These are phyloP conservation scores for Dioscorea dumetorum DNA, from an alignment of 106 monocot species.

Conservation along the genomic window DNA sequence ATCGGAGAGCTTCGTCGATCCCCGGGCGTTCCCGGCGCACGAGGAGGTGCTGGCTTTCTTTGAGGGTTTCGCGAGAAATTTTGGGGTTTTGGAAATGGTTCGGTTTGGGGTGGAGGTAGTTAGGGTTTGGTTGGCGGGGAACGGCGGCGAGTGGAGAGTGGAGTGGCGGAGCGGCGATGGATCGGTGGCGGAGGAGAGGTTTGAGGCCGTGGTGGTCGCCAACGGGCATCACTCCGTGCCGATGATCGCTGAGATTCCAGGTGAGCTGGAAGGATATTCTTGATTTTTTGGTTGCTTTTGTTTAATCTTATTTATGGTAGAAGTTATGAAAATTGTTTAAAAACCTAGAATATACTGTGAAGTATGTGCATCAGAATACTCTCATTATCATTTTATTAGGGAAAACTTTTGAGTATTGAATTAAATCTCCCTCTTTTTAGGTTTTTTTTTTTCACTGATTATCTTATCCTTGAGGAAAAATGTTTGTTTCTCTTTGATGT, in stretches of 20 bases:
- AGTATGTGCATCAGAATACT: neutral
- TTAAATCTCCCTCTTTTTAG: too few species aligned
- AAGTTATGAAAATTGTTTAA: too few species aligned
- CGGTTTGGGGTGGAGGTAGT: conserved; percentile 29
- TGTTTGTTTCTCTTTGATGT: too few species aligned
- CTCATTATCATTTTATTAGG: neutral
- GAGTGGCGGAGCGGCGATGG: conserved; percentile 4
- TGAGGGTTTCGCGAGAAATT: conserved; percentile 28
- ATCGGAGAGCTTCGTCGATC: conserved; percentile 19
- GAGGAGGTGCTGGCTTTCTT: conserved; percentile 30
- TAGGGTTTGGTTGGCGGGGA: conserved; percentile 4
- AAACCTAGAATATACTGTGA: too few species aligned
- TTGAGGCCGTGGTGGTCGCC: conserved; percentile 51
- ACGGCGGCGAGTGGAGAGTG: conserved; percentile 31
- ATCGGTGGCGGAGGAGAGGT: conserved; percentile 21
- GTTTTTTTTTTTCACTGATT: too few species aligned
- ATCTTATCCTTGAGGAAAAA: too few species aligned
- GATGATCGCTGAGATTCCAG: conserved; percentile 23
- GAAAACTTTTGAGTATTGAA: neutral
- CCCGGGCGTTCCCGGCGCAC: conserved; percentile 37
- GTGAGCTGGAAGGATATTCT: conserved; percentile 8
- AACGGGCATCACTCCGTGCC: conserved; percentile 29
- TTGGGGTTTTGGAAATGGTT: conserved; percentile 17
- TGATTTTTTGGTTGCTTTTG: neutral
- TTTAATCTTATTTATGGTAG: too few species aligned